A percentile compares a stretch with the other conserved stretches of the same genome.
Evolutionary conservation across 805 yeast genomes (phyloP).

Genomic region (Nakazawaea sp.): DNA sequence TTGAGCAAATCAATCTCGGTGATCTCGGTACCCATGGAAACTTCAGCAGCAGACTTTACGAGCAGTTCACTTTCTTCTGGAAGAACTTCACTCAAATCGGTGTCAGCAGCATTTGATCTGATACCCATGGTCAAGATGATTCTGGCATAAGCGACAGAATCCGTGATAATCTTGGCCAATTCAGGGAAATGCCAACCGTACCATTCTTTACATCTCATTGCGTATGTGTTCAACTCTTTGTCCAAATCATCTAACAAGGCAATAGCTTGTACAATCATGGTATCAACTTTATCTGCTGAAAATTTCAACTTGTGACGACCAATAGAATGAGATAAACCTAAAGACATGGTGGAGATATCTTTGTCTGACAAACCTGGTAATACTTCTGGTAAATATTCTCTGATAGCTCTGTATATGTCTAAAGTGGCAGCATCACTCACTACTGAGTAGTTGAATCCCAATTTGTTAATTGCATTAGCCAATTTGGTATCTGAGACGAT

Average conservation of each 20-base stretch:
- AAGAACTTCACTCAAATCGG: slow-evolving; percentile 82
- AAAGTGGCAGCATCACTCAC: slow-evolving; percentile 93
- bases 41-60: slow-evolving; percentile 95
- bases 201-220: slow-evolving; percentile 99
- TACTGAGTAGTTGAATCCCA: slow-evolving; percentile 81
- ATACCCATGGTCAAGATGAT: slow-evolving; percentile 90
- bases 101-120: slow-evolving; percentile 83
- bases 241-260: slow-evolving; percentile 94
- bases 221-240: slow-evolving; percentile 95
- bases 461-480: slow-evolving; percentile 93
- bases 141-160: slow-evolving; percentile 94
- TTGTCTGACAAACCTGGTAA: slow-evolving; percentile 87
- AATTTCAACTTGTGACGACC: slow-evolving; percentile 98
- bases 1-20: slow-evolving; percentile 84
- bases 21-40: slow-evolving; percentile 99
- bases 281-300: slow-evolving; percentile 97
- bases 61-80: slow-evolving; percentile 92
- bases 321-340: slow-evolving; percentile 97
- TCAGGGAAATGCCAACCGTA: slow-evolving; percentile 99
- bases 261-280: slow-evolving; percentile 98
- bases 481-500: slow-evolving; percentile 93
- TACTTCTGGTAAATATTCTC: slow-evolving; percentile 89
- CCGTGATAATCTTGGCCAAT: slow-evolving; percentile 93
- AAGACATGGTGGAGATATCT: slow-evolving; percentile 88
- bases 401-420: slow-evolving; percentile 91